Evolutionary conservation across 208 protist genomes (phyloP).

Genomic region (Balamuthia mandrillaris): DNA sequence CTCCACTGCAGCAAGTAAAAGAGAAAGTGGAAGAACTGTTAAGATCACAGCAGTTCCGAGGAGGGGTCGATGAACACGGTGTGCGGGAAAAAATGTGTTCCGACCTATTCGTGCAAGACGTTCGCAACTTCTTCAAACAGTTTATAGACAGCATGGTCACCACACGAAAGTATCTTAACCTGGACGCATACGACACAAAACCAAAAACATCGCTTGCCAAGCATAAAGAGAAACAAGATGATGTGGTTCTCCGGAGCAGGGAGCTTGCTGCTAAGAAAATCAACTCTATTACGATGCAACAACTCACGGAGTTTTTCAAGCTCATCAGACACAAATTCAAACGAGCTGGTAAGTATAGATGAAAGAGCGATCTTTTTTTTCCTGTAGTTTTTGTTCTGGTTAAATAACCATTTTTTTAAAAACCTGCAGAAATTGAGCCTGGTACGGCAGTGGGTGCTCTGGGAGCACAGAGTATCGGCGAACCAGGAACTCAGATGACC

Average conservation of each 20-base stretch:
- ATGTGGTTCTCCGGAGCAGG: too few relatives aligned
- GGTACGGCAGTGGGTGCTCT: slow-evolving; percentile 97
- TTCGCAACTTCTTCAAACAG: slow-evolving; percentile 56
- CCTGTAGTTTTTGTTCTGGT: neutral
- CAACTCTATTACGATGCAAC: too few relatives aligned
- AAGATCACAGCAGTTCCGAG: neutral
- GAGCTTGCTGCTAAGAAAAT: too few relatives aligned
- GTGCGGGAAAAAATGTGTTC: slow-evolving; percentile 35
- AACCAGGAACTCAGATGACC: slow-evolving; percentile 99
- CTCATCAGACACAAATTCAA: too few relatives aligned
- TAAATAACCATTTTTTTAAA: neutral
- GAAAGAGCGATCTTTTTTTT: slow-evolving; percentile 4
- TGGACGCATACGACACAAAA: too few relatives aligned
- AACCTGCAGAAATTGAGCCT: slow-evolving; percentile 78
- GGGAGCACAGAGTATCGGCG: slow-evolving; percentile 97
- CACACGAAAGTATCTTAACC: too few relatives aligned
- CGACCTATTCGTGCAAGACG: slow-evolving; percentile 76
- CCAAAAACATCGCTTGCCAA: too few relatives aligned
- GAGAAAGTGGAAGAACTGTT: neutral
- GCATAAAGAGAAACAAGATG: too few relatives aligned
- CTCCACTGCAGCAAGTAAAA: slow-evolving; percentile 31
- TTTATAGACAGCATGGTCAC: too few relatives aligned
- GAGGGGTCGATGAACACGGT: neutral
- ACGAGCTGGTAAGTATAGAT: slow-evolving; percentile 17
- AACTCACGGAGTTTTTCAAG: too few relatives aligned